Conservation (phyloP, 345 rosid species). For the Citrus inodora region DNA sequence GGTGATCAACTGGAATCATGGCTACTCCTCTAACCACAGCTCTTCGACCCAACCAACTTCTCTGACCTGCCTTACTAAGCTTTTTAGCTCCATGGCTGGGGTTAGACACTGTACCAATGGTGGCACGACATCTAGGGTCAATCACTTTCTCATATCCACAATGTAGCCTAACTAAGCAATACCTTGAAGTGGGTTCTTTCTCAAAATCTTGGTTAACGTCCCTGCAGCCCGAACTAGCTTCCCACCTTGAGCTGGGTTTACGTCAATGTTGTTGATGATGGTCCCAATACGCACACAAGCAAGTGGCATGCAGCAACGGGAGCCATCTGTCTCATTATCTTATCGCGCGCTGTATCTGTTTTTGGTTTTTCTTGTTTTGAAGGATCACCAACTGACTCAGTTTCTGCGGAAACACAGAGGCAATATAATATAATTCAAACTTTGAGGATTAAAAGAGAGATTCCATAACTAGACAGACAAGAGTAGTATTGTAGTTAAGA, state of each 20-base stretch:
- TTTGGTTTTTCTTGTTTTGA: too few species aligned
- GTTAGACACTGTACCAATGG: too few species aligned
- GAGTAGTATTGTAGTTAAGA: not conserved
- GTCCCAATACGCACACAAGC: slow-evolving; percentile 84
- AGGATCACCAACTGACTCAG: slow-evolving; percentile 20
- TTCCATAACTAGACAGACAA: not conserved
- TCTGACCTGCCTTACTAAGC: too few species aligned
- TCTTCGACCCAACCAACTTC: too few species aligned
- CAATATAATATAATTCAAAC: slow-evolving; percentile 7
- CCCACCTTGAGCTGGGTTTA: slow-evolving; percentile 83
- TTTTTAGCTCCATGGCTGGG: too few species aligned
- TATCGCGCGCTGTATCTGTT: slow-evolving; percentile 23
- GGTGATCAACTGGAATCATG: too few species aligned
- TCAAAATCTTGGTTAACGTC: slow-evolving; percentile 77
- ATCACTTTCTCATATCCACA: too few species aligned
- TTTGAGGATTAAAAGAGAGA: not conserved
- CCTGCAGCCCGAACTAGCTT: slow-evolving; percentile 87
- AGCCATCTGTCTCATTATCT: slow-evolving; percentile 56
- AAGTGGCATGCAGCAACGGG: slow-evolving; percentile 81
- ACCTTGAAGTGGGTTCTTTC: slow-evolving; percentile 51
- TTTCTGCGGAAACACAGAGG: slow-evolving; percentile 13
- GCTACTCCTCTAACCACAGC: too few species aligned
- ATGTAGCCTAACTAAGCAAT: slow-evolving; percentile 31
- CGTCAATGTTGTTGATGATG: slow-evolving; percentile 79
- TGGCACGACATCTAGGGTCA: too few species aligned